These are phyloP conservation scores for Ascochyta viciae-villosae DNA, from an alignment of 2,329 filamentous ascomycete species.

Conservation along the genomic window DNA sequence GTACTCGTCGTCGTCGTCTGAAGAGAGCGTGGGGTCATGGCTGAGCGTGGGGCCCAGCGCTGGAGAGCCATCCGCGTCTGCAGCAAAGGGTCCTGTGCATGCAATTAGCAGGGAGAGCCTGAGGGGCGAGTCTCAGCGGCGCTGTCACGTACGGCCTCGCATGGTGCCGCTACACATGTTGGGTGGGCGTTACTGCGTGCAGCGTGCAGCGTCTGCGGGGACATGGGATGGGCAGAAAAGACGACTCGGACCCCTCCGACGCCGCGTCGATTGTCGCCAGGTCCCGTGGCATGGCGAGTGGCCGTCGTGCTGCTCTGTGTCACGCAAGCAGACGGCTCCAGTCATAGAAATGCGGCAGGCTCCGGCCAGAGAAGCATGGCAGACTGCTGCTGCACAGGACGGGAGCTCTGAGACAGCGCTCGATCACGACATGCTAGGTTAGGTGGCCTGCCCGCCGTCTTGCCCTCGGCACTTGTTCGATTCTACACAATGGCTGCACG, in stretches of 20 bases:
- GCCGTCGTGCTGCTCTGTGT: constrained; percentile 5
- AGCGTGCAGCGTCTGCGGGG: constrained; percentile 16
- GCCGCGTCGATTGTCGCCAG: constrained; percentile 9
- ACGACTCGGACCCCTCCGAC: constrained; percentile 23
- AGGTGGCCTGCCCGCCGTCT: constrained; percentile 2
- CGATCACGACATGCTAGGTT: constrained; percentile 13
- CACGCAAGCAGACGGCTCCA: neutral
- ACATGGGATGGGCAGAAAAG: constrained; percentile 5
- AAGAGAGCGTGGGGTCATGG: constrained; percentile 45
- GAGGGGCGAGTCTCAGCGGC: neutral
- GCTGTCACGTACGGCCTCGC: constrained; percentile 31
- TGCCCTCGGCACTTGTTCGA: constrained; percentile 5
- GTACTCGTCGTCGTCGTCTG: constrained; percentile 47
- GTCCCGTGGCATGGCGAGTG: constrained; percentile 20
- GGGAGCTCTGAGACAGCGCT: constrained; percentile 1
- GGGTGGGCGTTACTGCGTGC: constrained; percentile 12
- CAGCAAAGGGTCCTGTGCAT: constrained; percentile 34
- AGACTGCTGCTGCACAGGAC: neutral
- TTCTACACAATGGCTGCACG: too few species aligned
- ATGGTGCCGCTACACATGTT: constrained; percentile 33
- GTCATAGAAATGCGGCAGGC: neutral
- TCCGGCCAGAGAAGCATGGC: neutral
- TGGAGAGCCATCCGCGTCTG: constrained; percentile 47
- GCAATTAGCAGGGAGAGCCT: constrained; percentile 1
- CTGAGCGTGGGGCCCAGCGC: constrained; percentile 39